These are phyloP conservation scores for Chlorella sp. DNA, from an alignment of 139 green algal genomes.

Conservation along the genomic window DNA sequence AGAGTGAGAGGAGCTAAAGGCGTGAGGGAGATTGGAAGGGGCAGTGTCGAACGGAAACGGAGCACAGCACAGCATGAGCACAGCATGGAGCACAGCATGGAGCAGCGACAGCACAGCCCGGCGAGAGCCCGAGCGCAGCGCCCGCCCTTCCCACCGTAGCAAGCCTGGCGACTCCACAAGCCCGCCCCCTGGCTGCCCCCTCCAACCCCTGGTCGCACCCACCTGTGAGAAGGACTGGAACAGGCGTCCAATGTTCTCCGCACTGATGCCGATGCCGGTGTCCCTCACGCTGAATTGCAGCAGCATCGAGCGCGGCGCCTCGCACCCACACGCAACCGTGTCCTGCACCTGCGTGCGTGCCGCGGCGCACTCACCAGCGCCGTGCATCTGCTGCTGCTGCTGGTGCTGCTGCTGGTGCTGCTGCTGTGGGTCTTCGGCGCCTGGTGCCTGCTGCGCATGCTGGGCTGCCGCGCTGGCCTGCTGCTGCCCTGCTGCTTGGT, in stretches of 20 bases:
- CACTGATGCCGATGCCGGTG: conserved; percentile 83
- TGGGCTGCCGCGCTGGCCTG: conserved; percentile 6
- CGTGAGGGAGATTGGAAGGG: too few species aligned
- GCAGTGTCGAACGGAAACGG: too few species aligned
- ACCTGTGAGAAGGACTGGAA: conserved; percentile 87
- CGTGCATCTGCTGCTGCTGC: not conserved
- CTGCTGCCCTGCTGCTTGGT: not conserved
- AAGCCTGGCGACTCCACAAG: too few species aligned
- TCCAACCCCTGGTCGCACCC: not conserved
- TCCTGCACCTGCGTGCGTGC: not conserved
- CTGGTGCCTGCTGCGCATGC: conserved; percentile 5
- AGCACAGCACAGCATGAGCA: too few species aligned
- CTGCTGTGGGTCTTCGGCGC: conserved; percentile 24
- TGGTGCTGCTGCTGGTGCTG: not conserved
- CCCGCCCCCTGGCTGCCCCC: not conserved
- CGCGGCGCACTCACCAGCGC: not conserved
- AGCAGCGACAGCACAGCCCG: too few species aligned
- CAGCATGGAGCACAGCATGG: too few species aligned
- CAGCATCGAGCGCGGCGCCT: not conserved
- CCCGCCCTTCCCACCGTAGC: not conserved
- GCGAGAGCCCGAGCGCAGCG: too few species aligned
- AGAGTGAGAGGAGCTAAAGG: too few species aligned
- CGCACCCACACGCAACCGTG: not conserved
- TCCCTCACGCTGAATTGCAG: conserved; percentile 80
- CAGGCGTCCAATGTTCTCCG: conserved; percentile 61